Percentiles rank a stretch among this genome's conserved stretches.
Conservation (phyloP, 108 stramenopile genomes). For the Hondaea fermentalgiana region DNA sequence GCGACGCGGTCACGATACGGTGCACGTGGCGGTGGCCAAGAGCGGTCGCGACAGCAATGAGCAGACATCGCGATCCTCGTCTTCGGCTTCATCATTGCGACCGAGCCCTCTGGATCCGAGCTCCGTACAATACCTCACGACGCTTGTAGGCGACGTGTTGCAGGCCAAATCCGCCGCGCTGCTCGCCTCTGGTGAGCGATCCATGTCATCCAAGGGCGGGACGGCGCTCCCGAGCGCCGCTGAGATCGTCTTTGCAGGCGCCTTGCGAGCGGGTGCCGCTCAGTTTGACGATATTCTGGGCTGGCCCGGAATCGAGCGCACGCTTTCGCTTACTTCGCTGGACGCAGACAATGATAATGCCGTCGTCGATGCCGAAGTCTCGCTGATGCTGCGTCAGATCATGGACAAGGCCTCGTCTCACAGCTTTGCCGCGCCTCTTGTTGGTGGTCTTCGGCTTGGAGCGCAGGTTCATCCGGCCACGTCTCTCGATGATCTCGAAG, state of each 20-base stretch:
- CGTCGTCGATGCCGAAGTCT: not conserved
- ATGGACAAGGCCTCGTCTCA: not conserved
- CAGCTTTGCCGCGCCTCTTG: not conserved
- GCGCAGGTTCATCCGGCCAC: not conserved
- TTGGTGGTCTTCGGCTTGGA: not conserved
- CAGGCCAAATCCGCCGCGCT: not conserved
- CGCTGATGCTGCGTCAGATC: not conserved
- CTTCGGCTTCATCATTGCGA: not conserved
- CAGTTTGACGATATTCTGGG: slow-evolving; percentile 7
- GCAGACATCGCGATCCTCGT: too few species aligned
- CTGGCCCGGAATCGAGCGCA: not conserved
- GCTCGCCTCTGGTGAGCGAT: not conserved
- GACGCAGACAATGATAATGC: not conserved
- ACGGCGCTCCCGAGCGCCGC: not conserved
- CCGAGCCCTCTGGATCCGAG: not conserved
- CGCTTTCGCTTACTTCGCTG: not conserved
- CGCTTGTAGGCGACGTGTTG: slow-evolving; percentile 5
- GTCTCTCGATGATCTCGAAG: not conserved
- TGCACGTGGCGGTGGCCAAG: not conserved
- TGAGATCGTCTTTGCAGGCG: not conserved
- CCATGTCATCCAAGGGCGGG: not conserved
- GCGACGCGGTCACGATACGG: not conserved
- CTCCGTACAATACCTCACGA: not conserved
- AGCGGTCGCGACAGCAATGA: not conserved
- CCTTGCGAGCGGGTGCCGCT: not conserved